These are phyloP conservation scores for Phlebiopsis flavidoalba DNA, from an alignment of 768 basidiomycete genomes.

Conservation along the genomic window DNA sequence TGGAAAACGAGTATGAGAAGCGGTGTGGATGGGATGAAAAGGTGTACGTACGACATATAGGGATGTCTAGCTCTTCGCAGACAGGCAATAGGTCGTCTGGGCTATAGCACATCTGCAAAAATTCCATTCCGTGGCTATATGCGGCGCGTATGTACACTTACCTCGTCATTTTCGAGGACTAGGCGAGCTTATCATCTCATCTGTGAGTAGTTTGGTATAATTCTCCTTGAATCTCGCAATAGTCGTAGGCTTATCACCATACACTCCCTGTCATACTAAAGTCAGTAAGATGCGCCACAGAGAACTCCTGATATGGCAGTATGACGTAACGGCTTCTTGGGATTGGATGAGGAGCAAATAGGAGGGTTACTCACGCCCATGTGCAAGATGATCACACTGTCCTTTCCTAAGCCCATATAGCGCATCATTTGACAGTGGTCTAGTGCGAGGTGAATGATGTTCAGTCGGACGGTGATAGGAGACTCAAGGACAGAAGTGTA, in stretches of 20 bases:
- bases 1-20: conserved; percentile 24
- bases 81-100: conserved; percentile 84
- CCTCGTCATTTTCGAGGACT: conserved; percentile 95
- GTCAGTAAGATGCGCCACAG: neutral
- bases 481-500: neutral
- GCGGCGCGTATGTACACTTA: conserved; percentile 21
- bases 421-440: conserved; percentile 88
- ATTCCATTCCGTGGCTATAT: neutral
- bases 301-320: too few species aligned
- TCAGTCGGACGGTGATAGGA: neutral
- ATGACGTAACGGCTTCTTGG: too few species aligned
- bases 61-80: conserved; percentile 76
- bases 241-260: conserved; percentile 72
- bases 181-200: conserved; percentile 65
- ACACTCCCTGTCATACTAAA: conserved; percentile 51
- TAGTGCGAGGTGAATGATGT: conserved; percentile 2
- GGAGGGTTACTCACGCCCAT: conserved; percentile 49
- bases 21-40: conserved; percentile 61
- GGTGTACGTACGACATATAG: conserved; percentile 31
- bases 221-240: conserved; percentile 69
- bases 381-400: conserved; percentile 87
- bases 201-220: conserved; percentile 51
- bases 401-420: conserved; percentile 73
- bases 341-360: too few species aligned
- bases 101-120: conserved; percentile 73